Base-by-base conservation (phyloP, 202 grass and related monocot genomes). In the Setaria viridis region DNA sequence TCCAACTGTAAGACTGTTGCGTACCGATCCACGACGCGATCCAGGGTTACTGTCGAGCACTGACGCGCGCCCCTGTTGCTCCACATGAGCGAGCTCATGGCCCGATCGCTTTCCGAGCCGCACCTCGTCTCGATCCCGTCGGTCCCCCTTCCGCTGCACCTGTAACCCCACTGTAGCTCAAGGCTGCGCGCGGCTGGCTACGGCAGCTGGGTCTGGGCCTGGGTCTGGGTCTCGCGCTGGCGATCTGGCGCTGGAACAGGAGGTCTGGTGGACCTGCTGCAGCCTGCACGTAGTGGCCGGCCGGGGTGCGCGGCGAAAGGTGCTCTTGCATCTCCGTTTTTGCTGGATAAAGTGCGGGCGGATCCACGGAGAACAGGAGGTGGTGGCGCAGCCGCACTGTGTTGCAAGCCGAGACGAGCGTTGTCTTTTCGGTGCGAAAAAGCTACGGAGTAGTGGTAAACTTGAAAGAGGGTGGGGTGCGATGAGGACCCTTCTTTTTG, bases 31-130 rank as follows among this genome's bases (percentile, higher is more conserved):
- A 35, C 77, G n/a, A 3, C 17, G 43, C 9, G 4, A 25, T 14
- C 6, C 3, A 30, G 43, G 29, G 34, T 16, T 2, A 74, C 72
- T 76, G 78, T 67, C 9, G 48, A 5, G 47, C 2, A 81, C 34
- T 68, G 78, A 68, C 37, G 17, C 46, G 30, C 47, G 11, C 12
- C 4, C 10, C 59, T 70, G 79, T 70, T 81, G 50, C n/a, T 11
- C 13, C 79, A 70, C 79, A 57, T 80, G 78, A 79, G 59, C 29
- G 19, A 13, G 37, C 11, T 55, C 64, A 16, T 80, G 32, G 30
- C 69, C 15, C 47, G 30, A 35, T 74, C 71, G 71, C 58, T 79
- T 32, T 79, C 42, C 48, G 41, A 1, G 0, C 39, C 4, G 13
- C 34, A 17, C 41, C 74, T 59, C 54, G n/a, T 30, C 14, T 49